These are phyloP conservation scores for Pyrenophora tritici-repentis DNA, from an alignment of 2,329 filamentous ascomycete species.

Conservation along the genomic window DNA sequence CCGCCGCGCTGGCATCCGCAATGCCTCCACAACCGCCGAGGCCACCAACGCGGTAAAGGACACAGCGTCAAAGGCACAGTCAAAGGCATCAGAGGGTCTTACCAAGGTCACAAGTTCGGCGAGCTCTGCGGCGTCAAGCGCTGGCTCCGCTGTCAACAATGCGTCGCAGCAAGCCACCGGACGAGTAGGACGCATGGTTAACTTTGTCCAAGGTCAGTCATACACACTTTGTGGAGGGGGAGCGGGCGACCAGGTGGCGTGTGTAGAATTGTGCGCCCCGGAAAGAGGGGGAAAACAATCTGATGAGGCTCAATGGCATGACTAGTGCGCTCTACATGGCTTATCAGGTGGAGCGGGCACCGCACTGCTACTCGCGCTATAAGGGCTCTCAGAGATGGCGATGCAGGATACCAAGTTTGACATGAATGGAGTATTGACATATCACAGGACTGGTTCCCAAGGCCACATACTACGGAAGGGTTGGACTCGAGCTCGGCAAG, in stretches of 20 bases:
- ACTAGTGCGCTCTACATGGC: conserved; percentile 14
- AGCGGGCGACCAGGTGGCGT: conserved; percentile 11
- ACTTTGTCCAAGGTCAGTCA: conserved; percentile 82
- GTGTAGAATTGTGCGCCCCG: background rate
- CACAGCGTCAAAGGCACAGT: conserved; percentile 64
- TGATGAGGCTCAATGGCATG: conserved; percentile 23
- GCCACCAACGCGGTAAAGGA: conserved; percentile 54
- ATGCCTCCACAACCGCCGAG: conserved; percentile 56
- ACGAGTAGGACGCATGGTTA: conserved; percentile 72
- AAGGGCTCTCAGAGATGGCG: background rate
- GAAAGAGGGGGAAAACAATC: background rate
- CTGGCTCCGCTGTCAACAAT: conserved; percentile 60
- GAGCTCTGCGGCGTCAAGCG: conserved; percentile 74
- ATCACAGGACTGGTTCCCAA: conserved; percentile 77
- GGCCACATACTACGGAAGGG: conserved; percentile 88
- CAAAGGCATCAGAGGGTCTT: conserved; percentile 82
- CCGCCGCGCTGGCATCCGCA: conserved; percentile 52
- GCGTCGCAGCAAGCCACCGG: conserved; percentile 53
- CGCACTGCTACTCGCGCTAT: background rate
- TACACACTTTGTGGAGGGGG: conserved; percentile 4
- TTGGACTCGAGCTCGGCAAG: conserved; percentile 84
- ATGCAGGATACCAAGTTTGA: background rate
- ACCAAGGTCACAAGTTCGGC: conserved; percentile 80
- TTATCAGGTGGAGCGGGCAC: conserved; percentile 12
- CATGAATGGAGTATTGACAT: conserved; percentile 18